A percentile compares a stretch with the other conserved stretches of the same genome.
phyloP scores from a whole-genome alignment of 345 rosid genomes.

The Heritiera fomes region DNA sequence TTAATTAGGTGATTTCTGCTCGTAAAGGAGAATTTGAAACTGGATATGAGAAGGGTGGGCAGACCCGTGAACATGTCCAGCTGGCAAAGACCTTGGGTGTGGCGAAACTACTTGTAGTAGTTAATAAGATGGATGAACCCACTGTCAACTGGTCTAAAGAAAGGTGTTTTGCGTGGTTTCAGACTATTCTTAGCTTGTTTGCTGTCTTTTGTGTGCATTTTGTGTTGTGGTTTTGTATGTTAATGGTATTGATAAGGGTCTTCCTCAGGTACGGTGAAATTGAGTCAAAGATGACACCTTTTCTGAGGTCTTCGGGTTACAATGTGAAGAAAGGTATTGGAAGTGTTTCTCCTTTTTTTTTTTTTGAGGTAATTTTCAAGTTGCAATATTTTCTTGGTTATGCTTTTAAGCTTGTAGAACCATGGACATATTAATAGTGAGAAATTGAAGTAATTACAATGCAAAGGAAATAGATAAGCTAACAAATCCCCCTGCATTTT shows the following conservation, averaged over 20 bases:
- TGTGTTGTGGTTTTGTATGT: neutral
- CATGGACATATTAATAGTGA: neutral
- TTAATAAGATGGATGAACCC: slow-evolving; percentile 97
- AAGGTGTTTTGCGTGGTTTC: slow-evolving; percentile 46
- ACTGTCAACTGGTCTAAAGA: slow-evolving; percentile 96
- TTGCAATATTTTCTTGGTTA: neutral
- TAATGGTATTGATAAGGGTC: neutral
- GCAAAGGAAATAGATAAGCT: neutral
- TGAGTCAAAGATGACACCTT: slow-evolving; percentile 85
- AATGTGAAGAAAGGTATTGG: slow-evolving; percentile 89
- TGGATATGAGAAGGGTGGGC: slow-evolving; percentile 98
- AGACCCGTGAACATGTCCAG: slow-evolving; percentile 99
- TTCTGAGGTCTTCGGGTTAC: slow-evolving; percentile 86
- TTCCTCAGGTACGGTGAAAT: slow-evolving; percentile 80
- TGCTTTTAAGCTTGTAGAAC: neutral
- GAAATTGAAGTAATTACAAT: neutral
- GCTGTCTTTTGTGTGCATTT: neutral
- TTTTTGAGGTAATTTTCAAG: neutral
- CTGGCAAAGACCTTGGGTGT: slow-evolving; percentile 99
- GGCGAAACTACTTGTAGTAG: slow-evolving; percentile 81
- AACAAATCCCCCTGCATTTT: neutral
- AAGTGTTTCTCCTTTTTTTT: neutral
- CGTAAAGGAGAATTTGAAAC: slow-evolving; percentile 99
- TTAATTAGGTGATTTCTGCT: slow-evolving; percentile 83
- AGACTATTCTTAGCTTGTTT: neutral